Evolutionary conservation across 2,329 filamentous ascomycete species (phyloP), one percentile per base, ranked within the genome.

Genomic region (Monilinia fructicola): DNA sequence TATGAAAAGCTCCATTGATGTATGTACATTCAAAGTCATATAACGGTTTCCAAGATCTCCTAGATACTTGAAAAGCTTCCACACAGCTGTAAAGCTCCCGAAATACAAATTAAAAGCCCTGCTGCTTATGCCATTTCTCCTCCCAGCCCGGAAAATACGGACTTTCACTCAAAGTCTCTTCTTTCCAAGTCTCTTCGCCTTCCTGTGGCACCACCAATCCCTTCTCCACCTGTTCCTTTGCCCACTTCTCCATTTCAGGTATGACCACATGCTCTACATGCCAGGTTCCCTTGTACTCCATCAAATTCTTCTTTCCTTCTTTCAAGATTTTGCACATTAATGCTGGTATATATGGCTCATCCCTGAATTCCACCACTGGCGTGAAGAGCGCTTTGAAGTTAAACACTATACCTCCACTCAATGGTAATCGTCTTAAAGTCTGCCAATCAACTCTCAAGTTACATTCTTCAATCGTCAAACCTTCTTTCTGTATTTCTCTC

Each of bases 381-480:
- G 91, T 95, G 77, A 96, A 96, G 0, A 95, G 77, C 0, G 90
- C 91, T 75, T 94, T 96, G 84, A 94, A 96, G 77, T 95, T 96
- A 80, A 96, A 96, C 0, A 92, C 85, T 1, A 96, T 81, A 0
- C 84, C 89, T 0, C 85, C 91, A 0, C 89, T 92, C 0, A 96
- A 80, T 0, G 92, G 92, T 0, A 96, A 79, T 3, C 92, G 85
- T 1, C 92, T 86, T 4, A 96, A 79, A 0, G 92, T 96, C 78
- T 96, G 93, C 91, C 92, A 96, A 76, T 96, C 92, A 1, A 95
- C 91, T 5, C 92, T 85, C 1, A 96, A 80, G 68, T 89, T 80
- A 69, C 90, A 81, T 44, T 90, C 84, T 0, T 85, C 81, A 2
- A 87, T 74, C 0, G 78, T 79, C 7, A 94, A 79, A 26, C 80